Evolutionary conservation across 176 grass and related monocot species (phyloP).

Genomic region (Eragrostis nindensis): DNA sequence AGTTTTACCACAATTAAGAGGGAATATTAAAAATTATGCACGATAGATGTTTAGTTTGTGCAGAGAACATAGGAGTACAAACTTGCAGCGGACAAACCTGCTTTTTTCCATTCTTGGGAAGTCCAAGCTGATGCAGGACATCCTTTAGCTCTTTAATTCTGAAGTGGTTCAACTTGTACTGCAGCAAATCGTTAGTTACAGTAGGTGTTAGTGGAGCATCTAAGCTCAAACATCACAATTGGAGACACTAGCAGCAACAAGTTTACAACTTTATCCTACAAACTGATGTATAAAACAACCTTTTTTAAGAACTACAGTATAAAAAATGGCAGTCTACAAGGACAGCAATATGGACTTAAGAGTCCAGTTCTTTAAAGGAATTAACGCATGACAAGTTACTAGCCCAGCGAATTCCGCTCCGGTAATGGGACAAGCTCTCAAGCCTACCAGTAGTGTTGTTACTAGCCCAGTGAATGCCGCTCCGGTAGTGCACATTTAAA

Average conservation of each 20-base stretch:
- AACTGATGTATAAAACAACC: neutral
- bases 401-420: too few relatives aligned
- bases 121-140: slow-evolving; percentile 73
- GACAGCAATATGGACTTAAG: neutral
- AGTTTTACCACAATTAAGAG: neutral
- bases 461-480: too few relatives aligned
- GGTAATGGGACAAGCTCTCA: neutral
- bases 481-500: neutral
- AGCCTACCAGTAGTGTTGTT: too few relatives aligned
- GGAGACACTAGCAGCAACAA: neutral
- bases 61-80: slow-evolving; percentile 1
- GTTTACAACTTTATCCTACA: neutral
- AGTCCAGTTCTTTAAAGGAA: neutral
- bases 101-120: slow-evolving; percentile 82
- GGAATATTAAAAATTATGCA: neutral
- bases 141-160: slow-evolving; percentile 94
- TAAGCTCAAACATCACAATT: neutral
- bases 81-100: slow-evolving; percentile 59
- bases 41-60: neutral
- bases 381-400: neutral
- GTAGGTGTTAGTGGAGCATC: neutral
- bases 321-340: neutral
- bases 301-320: too few relatives aligned
- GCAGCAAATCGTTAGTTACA: slow-evolving; percentile 26
- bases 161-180: slow-evolving; percentile 65